Percentiles rank a stretch among this genome's conserved stretches.
These are phyloP conservation scores for Entomortierella beljakovae DNA, from an alignment of 192 early-diverging fungal genomes.

Conservation along the genomic window DNA sequence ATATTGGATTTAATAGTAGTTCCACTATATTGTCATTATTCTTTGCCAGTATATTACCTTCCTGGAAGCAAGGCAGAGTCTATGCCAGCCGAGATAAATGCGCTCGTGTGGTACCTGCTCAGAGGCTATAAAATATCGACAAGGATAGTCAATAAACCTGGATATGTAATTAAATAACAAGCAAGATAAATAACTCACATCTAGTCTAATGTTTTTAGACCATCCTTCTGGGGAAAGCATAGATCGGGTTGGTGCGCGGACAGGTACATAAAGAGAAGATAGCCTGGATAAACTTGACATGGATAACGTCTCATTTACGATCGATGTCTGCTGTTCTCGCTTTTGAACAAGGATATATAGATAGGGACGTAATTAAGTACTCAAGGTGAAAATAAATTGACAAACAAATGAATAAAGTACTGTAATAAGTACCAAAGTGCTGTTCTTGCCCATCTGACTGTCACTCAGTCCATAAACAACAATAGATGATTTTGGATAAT, in stretches of 20 bases:
- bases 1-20: too few species aligned
- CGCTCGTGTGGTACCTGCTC: constrained; percentile 66
- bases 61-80: constrained; percentile 60
- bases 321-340: constrained; percentile 43
- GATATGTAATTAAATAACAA: background rate
- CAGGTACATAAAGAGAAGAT: constrained; percentile 65
- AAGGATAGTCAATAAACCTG: background rate
- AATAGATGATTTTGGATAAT: constrained; percentile 74
- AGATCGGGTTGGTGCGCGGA: constrained; percentile 49
- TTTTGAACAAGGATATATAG: constrained; percentile 4
- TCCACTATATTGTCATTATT: too few species aligned
- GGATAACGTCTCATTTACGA: constrained; percentile 55
- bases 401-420: background rate
- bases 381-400: background rate
- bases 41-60: constrained; percentile 31
- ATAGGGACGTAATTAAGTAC: background rate
- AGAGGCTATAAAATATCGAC: constrained; percentile 20
- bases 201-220: constrained; percentile 47
- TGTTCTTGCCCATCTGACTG: constrained; percentile 20
- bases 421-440: constrained; percentile 20
- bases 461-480: constrained; percentile 66
- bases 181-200: constrained; percentile 41
- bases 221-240: constrained; percentile 24
- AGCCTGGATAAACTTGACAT: constrained; percentile 52
- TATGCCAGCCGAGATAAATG: constrained; percentile 63